phyloP scores from a whole-genome alignment of 2,329 filamentous ascomycete species.

The Monosporascus sp. region DNA sequence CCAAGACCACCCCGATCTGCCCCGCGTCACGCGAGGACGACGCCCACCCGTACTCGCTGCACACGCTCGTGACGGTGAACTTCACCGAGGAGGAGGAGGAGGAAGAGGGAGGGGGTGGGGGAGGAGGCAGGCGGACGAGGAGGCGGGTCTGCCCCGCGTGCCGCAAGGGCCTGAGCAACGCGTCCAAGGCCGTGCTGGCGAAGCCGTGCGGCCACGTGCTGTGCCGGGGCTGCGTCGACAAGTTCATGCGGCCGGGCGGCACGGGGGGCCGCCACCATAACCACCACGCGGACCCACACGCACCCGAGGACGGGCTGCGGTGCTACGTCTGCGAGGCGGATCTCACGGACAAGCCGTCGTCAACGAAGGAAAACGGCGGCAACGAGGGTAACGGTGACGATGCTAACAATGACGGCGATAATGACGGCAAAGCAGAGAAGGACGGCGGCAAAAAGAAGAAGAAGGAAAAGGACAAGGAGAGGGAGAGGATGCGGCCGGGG shows the following conservation, averaged over 20 bases:
- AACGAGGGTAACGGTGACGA: conserved; percentile 30
- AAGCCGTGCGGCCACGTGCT: conserved; percentile 90
- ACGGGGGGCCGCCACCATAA: conserved; percentile 47
- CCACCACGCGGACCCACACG: conserved; percentile 27
- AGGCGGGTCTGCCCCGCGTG: conserved; percentile 67
- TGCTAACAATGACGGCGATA: conserved; percentile 31
- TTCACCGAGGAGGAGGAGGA: conserved; percentile 69
- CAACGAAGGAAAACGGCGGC: conserved; percentile 16
- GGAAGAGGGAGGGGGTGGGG: conserved; percentile 32
- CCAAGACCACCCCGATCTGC: conserved; percentile 67
- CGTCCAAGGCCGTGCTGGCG: conserved; percentile 73
- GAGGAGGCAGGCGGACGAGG: conserved; percentile 29
- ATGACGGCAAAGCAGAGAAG: conserved; percentile 13
- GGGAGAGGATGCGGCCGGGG: conserved; percentile 60
- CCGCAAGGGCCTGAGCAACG: conserved; percentile 75
- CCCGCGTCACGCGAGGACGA: conserved; percentile 63
- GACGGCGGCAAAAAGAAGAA: conserved; percentile 26
- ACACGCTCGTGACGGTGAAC: conserved; percentile 66
- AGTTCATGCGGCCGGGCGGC: conserved; percentile 64
- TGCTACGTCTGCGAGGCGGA: conserved; percentile 88
- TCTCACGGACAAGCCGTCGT: conserved; percentile 49
- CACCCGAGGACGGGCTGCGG: conserved; percentile 38
- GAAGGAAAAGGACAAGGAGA: conserved; percentile 38
- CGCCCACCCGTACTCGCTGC: conserved; percentile 71
- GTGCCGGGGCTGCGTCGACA: conserved; percentile 76